A percentile compares a stretch with the other conserved stretches of the same genome.
phyloP scores from a whole-genome alignment of 805 yeast species.

The Aciculoconidium aculeatum region DNA sequence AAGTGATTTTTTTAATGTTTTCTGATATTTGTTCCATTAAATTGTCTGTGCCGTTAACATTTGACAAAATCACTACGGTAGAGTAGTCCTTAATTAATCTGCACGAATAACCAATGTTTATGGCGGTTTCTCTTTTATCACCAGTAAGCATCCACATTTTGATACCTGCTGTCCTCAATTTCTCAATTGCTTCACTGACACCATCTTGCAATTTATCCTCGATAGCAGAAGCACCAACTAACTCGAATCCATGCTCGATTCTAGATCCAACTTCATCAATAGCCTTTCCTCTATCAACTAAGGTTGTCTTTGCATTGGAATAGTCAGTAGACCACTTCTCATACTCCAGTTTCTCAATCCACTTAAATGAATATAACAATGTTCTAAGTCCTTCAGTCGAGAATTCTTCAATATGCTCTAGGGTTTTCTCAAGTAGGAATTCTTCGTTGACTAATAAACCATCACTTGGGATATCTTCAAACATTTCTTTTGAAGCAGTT shows the following conservation, averaged over 20 bases:
- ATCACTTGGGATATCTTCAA: constrained; percentile 45
- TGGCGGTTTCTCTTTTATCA: constrained; percentile 96
- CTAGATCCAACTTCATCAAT: constrained; percentile 69
- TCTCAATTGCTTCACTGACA: constrained; percentile 93
- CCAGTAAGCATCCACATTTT: constrained; percentile 99
- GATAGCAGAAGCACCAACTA: constrained; percentile 92
- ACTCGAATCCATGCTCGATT: constrained; percentile 61
- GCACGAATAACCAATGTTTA: constrained; percentile 94
- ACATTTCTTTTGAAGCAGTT: background rate
- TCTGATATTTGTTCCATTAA: constrained; percentile 66
- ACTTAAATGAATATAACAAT: constrained; percentile 71
- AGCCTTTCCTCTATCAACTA: constrained; percentile 57
- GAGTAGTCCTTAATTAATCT: constrained; percentile 89
- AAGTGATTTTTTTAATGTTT: constrained; percentile 64
- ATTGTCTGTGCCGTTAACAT: constrained; percentile 43
- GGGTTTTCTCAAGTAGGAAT: constrained; percentile 72
- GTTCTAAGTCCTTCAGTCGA: constrained; percentile 95
- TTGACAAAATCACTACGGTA: constrained; percentile 68
- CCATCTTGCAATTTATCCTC: constrained; percentile 96
- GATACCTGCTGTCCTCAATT: constrained; percentile 86
- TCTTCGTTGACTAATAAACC: constrained; percentile 63
- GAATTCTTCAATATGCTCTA: constrained; percentile 88
- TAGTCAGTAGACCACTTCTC: constrained; percentile 62
- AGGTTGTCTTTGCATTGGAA: constrained; percentile 69
- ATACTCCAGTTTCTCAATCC: constrained; percentile 58